Percentiles rank a stretch among this genome's conserved stretches.
These are phyloP conservation scores for Trichoderma erinaceum DNA, from an alignment of 495 filamentous ascomycete genomes.

Conservation along the genomic window DNA sequence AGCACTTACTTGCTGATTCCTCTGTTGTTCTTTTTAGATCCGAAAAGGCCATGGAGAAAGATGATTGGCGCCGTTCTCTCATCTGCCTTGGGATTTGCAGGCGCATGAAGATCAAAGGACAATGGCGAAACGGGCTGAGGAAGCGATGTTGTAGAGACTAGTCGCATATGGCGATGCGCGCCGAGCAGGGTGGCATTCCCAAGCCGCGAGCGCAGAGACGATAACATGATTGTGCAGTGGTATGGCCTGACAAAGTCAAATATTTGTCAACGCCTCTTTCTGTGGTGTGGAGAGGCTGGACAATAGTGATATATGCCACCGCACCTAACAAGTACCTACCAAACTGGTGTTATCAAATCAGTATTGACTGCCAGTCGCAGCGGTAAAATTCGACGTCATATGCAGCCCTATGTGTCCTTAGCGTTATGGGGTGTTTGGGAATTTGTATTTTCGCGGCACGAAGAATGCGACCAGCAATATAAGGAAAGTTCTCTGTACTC, in stretches of 20 bases:
- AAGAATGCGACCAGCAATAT: no score
- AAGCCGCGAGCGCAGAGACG: background rate
- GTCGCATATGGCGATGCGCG: background rate
- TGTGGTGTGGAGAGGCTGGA: background rate
- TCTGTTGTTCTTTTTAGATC: conserved; percentile 92
- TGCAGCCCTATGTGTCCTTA: no score
- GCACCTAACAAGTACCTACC: no score
- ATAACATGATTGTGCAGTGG: background rate
- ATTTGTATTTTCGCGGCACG: no score
- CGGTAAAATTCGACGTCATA: no score
- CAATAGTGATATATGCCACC: background rate
- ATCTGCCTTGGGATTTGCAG: conserved; percentile 34
- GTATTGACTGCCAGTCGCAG: no score
- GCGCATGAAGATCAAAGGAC: conserved; percentile 54
- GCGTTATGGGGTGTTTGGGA: no score
- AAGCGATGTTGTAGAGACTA: background rate
- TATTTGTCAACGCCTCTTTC: background rate
- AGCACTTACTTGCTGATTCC: conserved; percentile 87
- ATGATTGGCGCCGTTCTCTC: conserved; percentile 61
- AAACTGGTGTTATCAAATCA: no score
- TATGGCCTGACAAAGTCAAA: background rate
- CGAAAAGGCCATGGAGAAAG: conserved; percentile 91
- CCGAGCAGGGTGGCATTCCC: background rate
- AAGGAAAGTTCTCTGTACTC: no score
- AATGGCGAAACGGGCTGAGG: conserved; percentile 27